Base-by-base conservation (phyloP, 2,329 filamentous ascomycete species). In the Fusarium nisikadoi region DNA sequence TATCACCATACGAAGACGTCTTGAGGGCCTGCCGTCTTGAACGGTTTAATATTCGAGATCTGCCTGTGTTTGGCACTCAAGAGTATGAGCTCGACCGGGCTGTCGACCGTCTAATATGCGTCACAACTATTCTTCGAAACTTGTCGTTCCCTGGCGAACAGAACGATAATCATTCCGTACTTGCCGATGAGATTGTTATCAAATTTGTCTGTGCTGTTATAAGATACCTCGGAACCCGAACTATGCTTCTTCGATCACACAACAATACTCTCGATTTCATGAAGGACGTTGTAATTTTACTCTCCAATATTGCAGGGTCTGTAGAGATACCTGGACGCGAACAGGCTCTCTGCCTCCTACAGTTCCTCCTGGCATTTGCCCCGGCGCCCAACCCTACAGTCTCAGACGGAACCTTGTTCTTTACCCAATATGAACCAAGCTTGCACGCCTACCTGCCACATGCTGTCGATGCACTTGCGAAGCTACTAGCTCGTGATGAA, bases 241-340 rank as follows among this genome's bases (percentile, higher is more conserved):
- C 94, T 75, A 93, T 95, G 87, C 87, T 98, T 35, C 84, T 98
- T 45, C 90, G 94, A 42, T 94, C 91, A 7, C 89, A 96, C 73
- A 86, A 89, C 77, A 97, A 98, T 81, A 96, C 93, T 1, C 85
- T 98, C 73, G 96, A 99, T 81, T 95, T 98, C 77, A 97, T 98
- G 93, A 99, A 99, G 83, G 96, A 99, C 80, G 86, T 94, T 35
- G 90, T 98, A 64, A 92, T 94, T 20, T 90, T 97, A 73, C 86
- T 99, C 60, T 98, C 95, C 62, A 98, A 99, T 80, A 90, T 97
- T 52, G 91, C 94, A 12, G 90, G 93, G 50, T 89, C 90, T 14
- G 88, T 98, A 57, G 92, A 95, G 78, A 86, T 99, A 42, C 92
- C 94, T 3, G 92, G 92, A 25, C 91, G 93, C 70, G 95, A 98